These are phyloP conservation scores for Globisporangium paddicum DNA, from an alignment of 352 stramenopile genomes.

Conservation along the genomic window DNA sequence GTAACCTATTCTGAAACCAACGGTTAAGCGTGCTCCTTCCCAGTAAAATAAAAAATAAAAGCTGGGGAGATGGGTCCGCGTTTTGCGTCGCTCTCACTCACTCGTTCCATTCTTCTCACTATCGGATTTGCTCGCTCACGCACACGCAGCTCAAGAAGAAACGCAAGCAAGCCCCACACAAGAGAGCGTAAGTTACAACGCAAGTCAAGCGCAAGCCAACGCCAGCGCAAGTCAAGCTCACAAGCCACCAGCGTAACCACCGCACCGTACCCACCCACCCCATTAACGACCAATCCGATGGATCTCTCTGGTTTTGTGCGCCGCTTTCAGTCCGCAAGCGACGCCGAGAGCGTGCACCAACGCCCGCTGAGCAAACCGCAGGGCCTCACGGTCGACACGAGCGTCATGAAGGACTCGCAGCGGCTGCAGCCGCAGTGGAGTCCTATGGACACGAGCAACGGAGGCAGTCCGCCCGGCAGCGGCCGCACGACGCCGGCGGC, in stretches of 20 bases:
- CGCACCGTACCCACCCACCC: not conserved
- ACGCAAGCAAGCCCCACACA: not conserved
- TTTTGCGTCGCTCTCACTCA: not conserved
- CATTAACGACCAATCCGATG: conserved; percentile 18
- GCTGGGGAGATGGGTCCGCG: not conserved
- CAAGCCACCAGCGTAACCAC: not conserved
- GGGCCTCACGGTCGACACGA: conserved; percentile 50
- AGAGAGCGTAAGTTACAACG: not conserved
- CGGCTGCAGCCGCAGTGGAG: conserved; percentile 20
- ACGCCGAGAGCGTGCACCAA: conserved; percentile 15
- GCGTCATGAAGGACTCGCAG: conserved; percentile 23
- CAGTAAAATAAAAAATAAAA: conserved; percentile 1
- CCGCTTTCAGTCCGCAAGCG: conserved; percentile 23
- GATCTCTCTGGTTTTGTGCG: conserved; percentile 33
- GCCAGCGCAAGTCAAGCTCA: not conserved
- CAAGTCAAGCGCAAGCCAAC: not conserved
- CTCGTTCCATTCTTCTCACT: not conserved
- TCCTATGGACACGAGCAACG: conserved; percentile 9
- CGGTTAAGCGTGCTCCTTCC: not conserved
- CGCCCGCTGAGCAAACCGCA: conserved; percentile 16
- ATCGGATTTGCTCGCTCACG: conserved; percentile 8
- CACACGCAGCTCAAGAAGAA: not conserved
- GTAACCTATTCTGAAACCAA: not conserved
- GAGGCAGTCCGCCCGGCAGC: conserved; percentile 10
- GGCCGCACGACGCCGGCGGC: conserved; percentile 18